phyloP scores from a whole-genome alignment of 2,329 filamentous ascomycete species.

The Arthrocladium fulminans region DNA sequence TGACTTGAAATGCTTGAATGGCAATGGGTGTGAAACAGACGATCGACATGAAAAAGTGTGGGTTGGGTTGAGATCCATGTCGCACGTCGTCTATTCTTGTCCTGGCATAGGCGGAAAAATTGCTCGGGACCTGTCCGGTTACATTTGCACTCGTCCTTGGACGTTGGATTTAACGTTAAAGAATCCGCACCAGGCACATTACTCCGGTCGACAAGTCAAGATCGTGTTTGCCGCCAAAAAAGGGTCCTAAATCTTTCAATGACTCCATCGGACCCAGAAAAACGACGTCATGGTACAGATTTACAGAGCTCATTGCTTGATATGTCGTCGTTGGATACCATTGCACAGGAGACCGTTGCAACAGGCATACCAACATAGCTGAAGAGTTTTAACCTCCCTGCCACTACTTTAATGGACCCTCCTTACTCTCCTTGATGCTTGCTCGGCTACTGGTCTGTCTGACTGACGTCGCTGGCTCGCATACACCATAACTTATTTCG shows the following conservation, averaged over 20 bases:
- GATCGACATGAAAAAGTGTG: neutral
- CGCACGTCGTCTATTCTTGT: neutral
- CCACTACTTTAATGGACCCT: neutral
- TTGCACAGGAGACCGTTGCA: neutral
- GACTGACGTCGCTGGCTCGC: neutral
- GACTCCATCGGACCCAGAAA: neutral
- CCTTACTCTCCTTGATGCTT: neutral
- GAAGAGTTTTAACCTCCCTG: neutral
- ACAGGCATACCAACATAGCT: neutral
- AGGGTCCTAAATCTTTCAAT: neutral
- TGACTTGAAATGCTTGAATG: neutral
- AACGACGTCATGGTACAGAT: neutral
- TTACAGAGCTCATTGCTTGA: neutral
- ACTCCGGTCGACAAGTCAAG: neutral
- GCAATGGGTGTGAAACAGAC: neutral
- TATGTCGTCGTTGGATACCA: neutral
- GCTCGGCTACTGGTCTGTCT: neutral
- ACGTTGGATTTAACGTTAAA: too few species aligned
- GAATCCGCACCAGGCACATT: too few species aligned
- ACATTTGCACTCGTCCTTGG: neutral
- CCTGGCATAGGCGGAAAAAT: constrained; percentile 1
- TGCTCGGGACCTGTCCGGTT: neutral
- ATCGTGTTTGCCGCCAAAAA: neutral
- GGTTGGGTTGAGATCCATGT: too few species aligned
- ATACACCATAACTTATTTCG: neutral